Conservation (phyloP, 345 rosid species). For the Carallia brachiata region DNA sequence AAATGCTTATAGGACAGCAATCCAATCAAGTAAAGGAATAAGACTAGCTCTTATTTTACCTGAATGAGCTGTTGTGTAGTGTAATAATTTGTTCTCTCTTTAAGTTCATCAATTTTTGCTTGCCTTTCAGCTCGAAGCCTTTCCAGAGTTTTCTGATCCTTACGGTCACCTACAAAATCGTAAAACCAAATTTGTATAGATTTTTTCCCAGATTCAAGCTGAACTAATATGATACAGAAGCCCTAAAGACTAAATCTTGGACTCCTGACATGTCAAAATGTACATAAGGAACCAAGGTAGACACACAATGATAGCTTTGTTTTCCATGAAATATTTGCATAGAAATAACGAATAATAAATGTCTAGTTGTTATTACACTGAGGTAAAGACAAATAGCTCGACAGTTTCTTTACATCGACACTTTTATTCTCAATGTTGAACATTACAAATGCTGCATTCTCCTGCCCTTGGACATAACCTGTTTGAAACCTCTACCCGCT, state of each 20-base stretch:
- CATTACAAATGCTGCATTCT: too few relatives aligned
- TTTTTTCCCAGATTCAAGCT: not conserved
- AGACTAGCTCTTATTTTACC: slow-evolving; percentile 35
- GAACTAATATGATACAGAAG: not conserved
- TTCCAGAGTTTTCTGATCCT: slow-evolving; percentile 79
- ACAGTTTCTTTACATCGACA: not conserved
- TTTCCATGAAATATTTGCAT: too few relatives aligned
- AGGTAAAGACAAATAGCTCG: too few relatives aligned
- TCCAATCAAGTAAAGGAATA: too few relatives aligned
- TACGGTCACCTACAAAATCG: slow-evolving; percentile 60
- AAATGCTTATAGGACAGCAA: too few relatives aligned
- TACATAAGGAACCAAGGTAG: not conserved
- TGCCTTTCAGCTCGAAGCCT: slow-evolving; percentile 84
- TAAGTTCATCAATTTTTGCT: slow-evolving; percentile 88
- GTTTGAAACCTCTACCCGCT: too few relatives aligned
- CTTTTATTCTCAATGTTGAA: not conserved
- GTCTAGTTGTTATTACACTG: too few relatives aligned
- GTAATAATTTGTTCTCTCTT: slow-evolving; percentile 91
- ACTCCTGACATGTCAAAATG: not conserved
- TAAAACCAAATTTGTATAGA: not conserved
- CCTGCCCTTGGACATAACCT: too few relatives aligned
- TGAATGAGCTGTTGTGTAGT: slow-evolving; percentile 91
- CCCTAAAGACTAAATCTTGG: not conserved
- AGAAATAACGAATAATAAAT: too few relatives aligned
- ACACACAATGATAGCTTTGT: too few relatives aligned